Base-by-base conservation (phyloP, 176 grass and related monocot species). In the Oryza rufipogon region DNA sequence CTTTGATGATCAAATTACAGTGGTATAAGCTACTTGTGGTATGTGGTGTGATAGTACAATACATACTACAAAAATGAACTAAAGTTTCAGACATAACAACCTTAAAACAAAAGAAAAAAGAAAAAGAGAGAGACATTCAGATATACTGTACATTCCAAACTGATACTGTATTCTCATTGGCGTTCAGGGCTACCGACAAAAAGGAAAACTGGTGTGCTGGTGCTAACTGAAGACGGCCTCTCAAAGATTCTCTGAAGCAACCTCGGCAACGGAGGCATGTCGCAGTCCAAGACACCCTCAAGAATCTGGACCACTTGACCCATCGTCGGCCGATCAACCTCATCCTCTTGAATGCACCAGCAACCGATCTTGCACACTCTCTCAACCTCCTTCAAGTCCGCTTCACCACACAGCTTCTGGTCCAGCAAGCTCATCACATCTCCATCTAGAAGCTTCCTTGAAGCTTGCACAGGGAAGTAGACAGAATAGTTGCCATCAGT, bases 301-400 rank as follows among this genome's bases (percentile, higher is more conserved):
- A 92, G 64, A 0, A 89, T 47, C 71, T 89, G 86, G 3, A 83
- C 83, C n/a, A 86, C 87, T 17, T 89, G 74, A 0, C 54, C 83
- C 87, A 92, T 92, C 2, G 87, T 72, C 48, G 87, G 87, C 70
- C 90, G 77, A 19, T 30, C 54, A 3, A 0, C 84, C 25, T 92
- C 87, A 3, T 76, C 86, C 23, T 92, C 87, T 52, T 92, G 90
- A 77, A 92, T 89, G 76, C 90, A 89, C 90, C 90, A 92, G 34
- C 51, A 92, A 1, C 87, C 87, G 4, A 81, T 51, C 58, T 86
- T 92, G 77, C 87, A 92, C 7, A 76, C 80, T 14, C 75, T 86
- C 49, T 86, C 87, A 2, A 92, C 60, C 70, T 86, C 87, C 76
- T 76, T 25, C 0, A 76, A 14, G 19, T 86, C 15, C 0, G 83